Evolutionary conservation across 106 monocot species (phyloP).

Genomic region (Gastrodia elata): DNA sequence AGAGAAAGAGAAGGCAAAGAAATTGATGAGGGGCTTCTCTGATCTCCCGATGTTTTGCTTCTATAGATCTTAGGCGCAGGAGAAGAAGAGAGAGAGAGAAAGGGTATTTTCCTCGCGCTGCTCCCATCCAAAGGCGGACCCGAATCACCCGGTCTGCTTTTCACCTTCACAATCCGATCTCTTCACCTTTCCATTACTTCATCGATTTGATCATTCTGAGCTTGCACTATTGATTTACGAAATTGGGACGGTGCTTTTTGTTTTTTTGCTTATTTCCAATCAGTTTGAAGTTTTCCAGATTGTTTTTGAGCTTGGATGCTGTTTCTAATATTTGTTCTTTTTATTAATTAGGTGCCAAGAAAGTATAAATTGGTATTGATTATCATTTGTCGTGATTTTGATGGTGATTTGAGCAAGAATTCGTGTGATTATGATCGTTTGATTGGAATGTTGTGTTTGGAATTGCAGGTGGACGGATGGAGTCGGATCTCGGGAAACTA

Average conservation of each 20-base stretch:
- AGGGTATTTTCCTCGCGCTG: conserved; percentile 4
- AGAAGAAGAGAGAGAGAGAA: neutral
- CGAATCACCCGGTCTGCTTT: conserved; percentile 18
- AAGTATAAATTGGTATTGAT: neutral
- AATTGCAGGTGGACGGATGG: conserved; percentile 31
- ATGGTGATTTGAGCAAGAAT: neutral
- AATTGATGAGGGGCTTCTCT: conserved; percentile 2
- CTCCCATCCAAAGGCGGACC: neutral
- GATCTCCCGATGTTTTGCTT: conserved; percentile 13
- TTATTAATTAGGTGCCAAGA: neutral
- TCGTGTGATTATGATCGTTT: neutral
- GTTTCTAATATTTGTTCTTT: neutral
- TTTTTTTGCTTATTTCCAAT: conserved; percentile 1
- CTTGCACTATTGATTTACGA: neutral
- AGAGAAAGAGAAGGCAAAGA: neutral
- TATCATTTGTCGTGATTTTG: neutral
- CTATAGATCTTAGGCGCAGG: conserved; percentile 12
- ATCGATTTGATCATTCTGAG: neutral
- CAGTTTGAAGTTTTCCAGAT: neutral
- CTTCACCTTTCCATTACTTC: neutral
- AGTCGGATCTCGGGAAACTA: conserved; percentile 58
- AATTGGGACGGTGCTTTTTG: neutral
- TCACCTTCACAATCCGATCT: neutral
- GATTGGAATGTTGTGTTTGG: neutral
- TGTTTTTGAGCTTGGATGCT: neutral